Base-by-base conservation (phyloP, 2,329 filamentous ascomycete genomes). In the Apiospora saccharicola region DNA sequence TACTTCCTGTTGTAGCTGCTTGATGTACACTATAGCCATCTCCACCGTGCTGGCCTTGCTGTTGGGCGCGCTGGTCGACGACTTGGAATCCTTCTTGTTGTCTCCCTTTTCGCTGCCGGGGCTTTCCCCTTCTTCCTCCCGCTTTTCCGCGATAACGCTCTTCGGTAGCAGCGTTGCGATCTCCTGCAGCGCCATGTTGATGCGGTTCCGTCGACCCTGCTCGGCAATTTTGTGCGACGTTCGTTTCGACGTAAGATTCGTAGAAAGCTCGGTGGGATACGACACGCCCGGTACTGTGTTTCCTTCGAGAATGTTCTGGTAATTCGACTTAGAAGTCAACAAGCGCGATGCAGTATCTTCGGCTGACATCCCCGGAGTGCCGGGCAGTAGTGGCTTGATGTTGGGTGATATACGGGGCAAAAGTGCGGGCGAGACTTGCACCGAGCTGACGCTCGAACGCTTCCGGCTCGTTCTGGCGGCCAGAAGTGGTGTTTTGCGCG, bases 1-100 rank as follows among this genome's bases (percentile, higher is more conserved):
- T 22, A 94, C 85, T 79, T 97, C 93, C 77, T 90, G 85, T 82
- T 97, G 91, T 74, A 99, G 83, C 73, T 91, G 89, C 82, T 94
- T 96, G 84, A 99, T 98, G 80, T 98, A 98, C 72, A 95, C 92
- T 78, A 98, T 98, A 1, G 96, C 96, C 83, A 94, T 92, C 83
- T 99, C 96, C n/a, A 99, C 96, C 0, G 97, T 98, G 76, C 94
- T 97, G 1, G 96, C 96, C 82, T 98, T 99, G 83, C 95, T 98
- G 78, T 92, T 95, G 44, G 93, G 90, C 70, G 90, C 88, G 72
- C 84, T 85, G 8, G 81, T 82, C 13, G 78, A 77, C 13, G 78
- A 77, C 71, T 84, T 84, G 67, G 81, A 77, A 73, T 84, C 82
- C 72, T 83, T 83, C 75, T 87, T 87, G 68, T 87, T 87, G 69